Evolutionary conservation across 192 early-diverging fungal species (phyloP).

Genomic region (Podila horticola): DNA sequence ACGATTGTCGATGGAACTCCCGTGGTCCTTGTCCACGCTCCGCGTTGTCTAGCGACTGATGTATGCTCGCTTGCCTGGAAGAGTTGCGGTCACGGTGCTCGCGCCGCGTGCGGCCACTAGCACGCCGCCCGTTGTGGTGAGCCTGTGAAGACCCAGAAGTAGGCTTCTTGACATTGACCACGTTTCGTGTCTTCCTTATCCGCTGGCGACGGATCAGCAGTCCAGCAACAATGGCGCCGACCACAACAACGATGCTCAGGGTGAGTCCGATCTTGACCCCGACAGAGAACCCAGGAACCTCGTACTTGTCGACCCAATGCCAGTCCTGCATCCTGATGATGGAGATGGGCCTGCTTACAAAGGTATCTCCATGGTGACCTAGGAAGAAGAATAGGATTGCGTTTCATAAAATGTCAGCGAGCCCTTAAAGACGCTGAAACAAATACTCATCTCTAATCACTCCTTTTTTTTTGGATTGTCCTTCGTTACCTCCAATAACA

Average conservation of each 20-base stretch:
- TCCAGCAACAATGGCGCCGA: constrained; percentile 31
- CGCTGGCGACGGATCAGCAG: constrained; percentile 21
- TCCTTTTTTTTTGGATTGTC: neutral
- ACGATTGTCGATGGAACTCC: too few relatives aligned
- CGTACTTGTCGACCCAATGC: constrained; percentile 10
- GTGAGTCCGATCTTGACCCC: constrained; percentile 29
- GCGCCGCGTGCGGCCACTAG: neutral
- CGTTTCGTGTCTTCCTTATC: neutral
- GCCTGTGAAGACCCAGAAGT: neutral
- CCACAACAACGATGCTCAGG: constrained; percentile 17
- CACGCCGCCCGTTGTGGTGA: neutral
- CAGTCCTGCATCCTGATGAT: constrained; percentile 16
- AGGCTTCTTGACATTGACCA: neutral
- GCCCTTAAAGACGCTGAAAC: neutral
- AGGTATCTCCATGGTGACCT: constrained; percentile 12
- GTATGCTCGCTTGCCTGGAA: too few relatives aligned
- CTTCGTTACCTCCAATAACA: constrained; percentile 34
- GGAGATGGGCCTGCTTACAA: constrained; percentile 14
- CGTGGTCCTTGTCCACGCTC: neutral
- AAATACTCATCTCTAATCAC: neutral
- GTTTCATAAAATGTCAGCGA: neutral
- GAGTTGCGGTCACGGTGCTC: neutral
- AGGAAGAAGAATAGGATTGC: neutral
- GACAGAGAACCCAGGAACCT: constrained; percentile 9
- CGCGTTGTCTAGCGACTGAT: neutral